phyloP scores from a whole-genome alignment of 108 stramenopile genomes.

The Cylindrotheca fusiformis region DNA sequence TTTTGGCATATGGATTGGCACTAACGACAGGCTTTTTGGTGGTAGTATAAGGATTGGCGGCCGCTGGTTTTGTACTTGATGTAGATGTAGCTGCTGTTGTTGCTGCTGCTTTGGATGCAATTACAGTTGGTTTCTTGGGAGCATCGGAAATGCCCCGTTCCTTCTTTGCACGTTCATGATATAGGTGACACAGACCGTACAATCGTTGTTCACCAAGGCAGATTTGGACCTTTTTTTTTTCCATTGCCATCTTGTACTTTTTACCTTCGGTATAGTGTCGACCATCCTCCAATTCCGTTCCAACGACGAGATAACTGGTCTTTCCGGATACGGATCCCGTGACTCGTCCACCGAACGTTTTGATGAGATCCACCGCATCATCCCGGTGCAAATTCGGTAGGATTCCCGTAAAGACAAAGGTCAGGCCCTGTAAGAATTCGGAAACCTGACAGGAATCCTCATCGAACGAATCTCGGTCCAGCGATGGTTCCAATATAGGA shows the following conservation, averaged over 20 bases:
- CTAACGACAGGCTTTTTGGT: conserved; percentile 26
- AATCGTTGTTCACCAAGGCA: conserved; percentile 49
- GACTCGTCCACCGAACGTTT: conserved; percentile 78
- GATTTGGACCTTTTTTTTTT: conserved; percentile 46
- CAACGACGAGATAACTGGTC: conserved; percentile 85
- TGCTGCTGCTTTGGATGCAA: conserved; percentile 7
- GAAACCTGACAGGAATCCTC: conserved; percentile 11
- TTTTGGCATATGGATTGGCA: conserved; percentile 57
- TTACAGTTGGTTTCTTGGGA: neutral
- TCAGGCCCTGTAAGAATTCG: conserved; percentile 48
- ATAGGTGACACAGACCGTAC: conserved; percentile 54
- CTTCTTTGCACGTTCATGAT: conserved; percentile 49
- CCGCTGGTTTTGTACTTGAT: conserved; percentile 4
- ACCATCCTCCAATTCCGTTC: conserved; percentile 91
- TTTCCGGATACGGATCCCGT: conserved; percentile 76
- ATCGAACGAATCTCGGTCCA: conserved; percentile 25
- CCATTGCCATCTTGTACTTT: conserved; percentile 69
- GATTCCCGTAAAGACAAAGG: conserved; percentile 82
- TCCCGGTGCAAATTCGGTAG: conserved; percentile 58
- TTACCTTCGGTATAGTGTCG: conserved; percentile 68
- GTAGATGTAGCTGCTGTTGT: neutral
- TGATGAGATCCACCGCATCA: conserved; percentile 67
- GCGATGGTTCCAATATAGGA: conserved; percentile 17
- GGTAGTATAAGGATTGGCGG: conserved; percentile 26
- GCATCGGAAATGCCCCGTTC: conserved; percentile 8